These are phyloP conservation scores for Syzygium aqueum DNA, from an alignment of 345 rosid genomes.

Conservation along the genomic window DNA sequence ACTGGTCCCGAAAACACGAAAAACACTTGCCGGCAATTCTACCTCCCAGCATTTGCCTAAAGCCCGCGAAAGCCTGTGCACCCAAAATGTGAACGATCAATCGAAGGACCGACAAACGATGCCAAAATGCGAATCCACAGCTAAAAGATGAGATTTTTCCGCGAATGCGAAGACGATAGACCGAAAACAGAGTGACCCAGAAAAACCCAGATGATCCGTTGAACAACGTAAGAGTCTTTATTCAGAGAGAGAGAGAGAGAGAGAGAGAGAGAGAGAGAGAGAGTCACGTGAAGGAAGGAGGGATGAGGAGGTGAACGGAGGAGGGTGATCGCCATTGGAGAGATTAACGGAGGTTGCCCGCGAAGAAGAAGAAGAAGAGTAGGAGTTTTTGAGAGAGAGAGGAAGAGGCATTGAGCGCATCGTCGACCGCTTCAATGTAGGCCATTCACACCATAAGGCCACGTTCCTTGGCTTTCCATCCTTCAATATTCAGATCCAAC, in stretches of 20 bases:
- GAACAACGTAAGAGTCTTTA: background rate
- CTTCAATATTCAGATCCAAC: background rate
- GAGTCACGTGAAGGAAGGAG: background rate
- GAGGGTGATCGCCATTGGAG: background rate
- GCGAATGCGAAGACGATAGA: background rate
- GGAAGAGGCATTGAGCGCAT: background rate
- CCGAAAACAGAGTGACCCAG: background rate
- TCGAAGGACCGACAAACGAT: background rate
- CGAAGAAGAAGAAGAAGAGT: background rate
- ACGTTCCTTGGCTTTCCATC: background rate
- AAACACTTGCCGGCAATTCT: conserved; percentile 24
- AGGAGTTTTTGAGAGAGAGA: background rate
- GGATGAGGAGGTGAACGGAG: background rate
- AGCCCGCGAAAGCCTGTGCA: conserved; percentile 14
- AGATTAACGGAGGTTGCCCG: background rate
- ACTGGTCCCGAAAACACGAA: background rate
- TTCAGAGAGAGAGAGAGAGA: background rate
- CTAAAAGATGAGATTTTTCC: background rate
- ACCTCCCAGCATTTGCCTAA: conserved; percentile 14
- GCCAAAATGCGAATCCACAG: background rate
- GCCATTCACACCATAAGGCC: background rate
- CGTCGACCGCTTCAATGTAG: background rate
- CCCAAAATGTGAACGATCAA: background rate
- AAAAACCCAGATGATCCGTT: background rate
- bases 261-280: background rate